Percentiles rank a stretch among this genome's conserved stretches.
Conservation (phyloP, 2,329 filamentous ascomycete genomes). For the Amylocarpus encephaloides region DNA sequence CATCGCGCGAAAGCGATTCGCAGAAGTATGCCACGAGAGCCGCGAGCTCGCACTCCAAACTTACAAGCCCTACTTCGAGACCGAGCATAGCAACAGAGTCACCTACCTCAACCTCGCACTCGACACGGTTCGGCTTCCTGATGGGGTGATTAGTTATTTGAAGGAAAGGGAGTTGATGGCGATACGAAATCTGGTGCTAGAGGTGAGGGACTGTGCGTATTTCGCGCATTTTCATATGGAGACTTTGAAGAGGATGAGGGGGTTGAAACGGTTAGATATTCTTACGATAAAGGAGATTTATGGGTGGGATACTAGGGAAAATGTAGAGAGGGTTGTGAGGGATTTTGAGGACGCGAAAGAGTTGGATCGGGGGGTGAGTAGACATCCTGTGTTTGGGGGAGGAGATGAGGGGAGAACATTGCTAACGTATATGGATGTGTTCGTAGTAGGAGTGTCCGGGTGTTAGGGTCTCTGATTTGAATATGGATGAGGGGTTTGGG, state of each 20-base stretch:
- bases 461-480: conserved; percentile 16
- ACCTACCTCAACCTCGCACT: conserved; percentile 19
- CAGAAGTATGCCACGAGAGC: conserved; percentile 25
- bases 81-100: conserved; percentile 6
- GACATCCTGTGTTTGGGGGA: not conserved
- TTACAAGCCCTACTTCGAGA: conserved; percentile 20
- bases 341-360: conserved; percentile 19
- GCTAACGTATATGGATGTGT: not conserved
- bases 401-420: not conserved
- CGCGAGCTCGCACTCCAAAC: conserved; percentile 21
- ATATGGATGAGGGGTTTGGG: conserved; percentile 13
- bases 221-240: conserved; percentile 27
- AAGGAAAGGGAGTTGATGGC: conserved; percentile 5
- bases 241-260: conserved; percentile 20
- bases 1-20: conserved; percentile 2
- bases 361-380: conserved; percentile 11
- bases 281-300: not conserved
- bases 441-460: conserved; percentile 22
- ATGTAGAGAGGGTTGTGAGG: not conserved
- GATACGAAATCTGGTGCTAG: conserved; percentile 19
- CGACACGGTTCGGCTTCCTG: conserved; percentile 20
- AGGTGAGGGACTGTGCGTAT: conserved; percentile 22
- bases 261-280: conserved; percentile 20
- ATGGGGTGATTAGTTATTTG: conserved; percentile 20
- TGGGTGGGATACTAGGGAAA: not conserved